Percentiles rank a stretch among this genome's conserved stretches.
These are phyloP conservation scores for Phialocephala sp. DNA, from an alignment of 2,329 filamentous ascomycete species.

Conservation along the genomic window DNA sequence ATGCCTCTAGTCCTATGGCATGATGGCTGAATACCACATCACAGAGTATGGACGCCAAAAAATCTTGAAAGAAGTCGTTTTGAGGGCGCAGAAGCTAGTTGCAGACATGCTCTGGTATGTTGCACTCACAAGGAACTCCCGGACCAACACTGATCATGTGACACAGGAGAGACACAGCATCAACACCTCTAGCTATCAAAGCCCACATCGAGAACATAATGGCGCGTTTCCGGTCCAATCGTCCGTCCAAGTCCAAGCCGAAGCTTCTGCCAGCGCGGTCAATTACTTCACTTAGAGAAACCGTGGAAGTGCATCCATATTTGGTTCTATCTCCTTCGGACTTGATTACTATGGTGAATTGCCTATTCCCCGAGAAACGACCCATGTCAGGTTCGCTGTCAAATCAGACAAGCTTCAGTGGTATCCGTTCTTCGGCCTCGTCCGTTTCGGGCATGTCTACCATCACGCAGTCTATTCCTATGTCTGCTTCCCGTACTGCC, in stretches of 20 bases:
- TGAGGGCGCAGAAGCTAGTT: conserved; percentile 79
- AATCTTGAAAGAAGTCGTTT: conserved; percentile 78
- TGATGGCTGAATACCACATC: conserved; percentile 90
- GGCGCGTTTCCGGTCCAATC: conserved; percentile 58
- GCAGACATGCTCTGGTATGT: conserved; percentile 71
- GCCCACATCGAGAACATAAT: conserved; percentile 75
- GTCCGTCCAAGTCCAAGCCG: conserved; percentile 51
- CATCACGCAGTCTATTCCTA: conserved; percentile 71
- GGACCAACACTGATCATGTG: conserved; percentile 15
- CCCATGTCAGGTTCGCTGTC: conserved; percentile 61
- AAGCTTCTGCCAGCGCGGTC: conserved; percentile 74
- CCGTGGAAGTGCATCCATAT: conserved; percentile 79
- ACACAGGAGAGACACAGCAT: conserved; percentile 61
- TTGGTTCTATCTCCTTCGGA: conserved; percentile 82
- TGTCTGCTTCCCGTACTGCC: conserved; percentile 56
- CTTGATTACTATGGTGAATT: conserved; percentile 79
- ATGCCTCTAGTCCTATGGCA: conserved; percentile 55
- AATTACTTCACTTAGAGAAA: conserved; percentile 75
- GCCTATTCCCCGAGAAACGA: conserved; percentile 78
- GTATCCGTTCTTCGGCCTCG: conserved; percentile 68
- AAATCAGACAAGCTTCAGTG: conserved; percentile 60
- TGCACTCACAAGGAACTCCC: conserved; percentile 2
- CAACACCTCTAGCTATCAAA: conserved; percentile 67
- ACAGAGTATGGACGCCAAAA: conserved; percentile 88
- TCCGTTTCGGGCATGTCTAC: conserved; percentile 71